Base-by-base conservation (phyloP, 306 rosid genomes). In the Vicia villosa region DNA sequence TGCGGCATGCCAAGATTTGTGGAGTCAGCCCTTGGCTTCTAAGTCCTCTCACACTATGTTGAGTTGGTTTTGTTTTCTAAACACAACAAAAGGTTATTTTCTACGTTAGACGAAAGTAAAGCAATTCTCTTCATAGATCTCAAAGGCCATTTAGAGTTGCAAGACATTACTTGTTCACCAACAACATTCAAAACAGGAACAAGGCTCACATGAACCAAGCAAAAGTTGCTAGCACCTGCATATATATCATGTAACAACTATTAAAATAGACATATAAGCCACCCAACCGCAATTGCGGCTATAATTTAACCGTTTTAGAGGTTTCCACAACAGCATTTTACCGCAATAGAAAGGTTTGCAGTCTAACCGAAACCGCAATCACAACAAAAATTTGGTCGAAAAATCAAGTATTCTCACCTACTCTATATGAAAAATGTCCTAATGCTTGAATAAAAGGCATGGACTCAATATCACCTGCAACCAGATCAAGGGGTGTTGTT, bases 41-140 rank as follows among this genome's bases (percentile, higher is more conserved):
- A 12, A 90, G 85, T 70, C 70, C 92, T 17, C 95, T 86, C 72
- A 90, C 96, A 73, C 96, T 90, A 46, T 87, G 95, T 59, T 90
- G 96, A 49, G 96, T 90, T 67, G 96, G 95, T 69, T 90, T 90
- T 56, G 96, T 88, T 86, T 90, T 90, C 96, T 90, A 69, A 60
- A 72, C 50, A 78, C 34, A 17, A 13, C 3, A 49, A 49, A 77
- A 47, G 58, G 70, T 17, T 66, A 71, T 30, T 76, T 32, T 38
- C 22, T 6, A 52, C 55, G 70, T 41, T 42, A 54, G 61, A 81
- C 69, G 64, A 70, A 78, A 75, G 6, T 71, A 42, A 56, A 26
- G 14, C 13, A 6, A 45, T 60, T 20, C 28, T 17, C 51, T 49
- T 16, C 54, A 50, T 16, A 15, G 67, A 75, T 66, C 59, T 28